Evolutionary conservation across 176 grass and related monocot species (phyloP).

Genomic region (Oryza brachyantha): DNA sequence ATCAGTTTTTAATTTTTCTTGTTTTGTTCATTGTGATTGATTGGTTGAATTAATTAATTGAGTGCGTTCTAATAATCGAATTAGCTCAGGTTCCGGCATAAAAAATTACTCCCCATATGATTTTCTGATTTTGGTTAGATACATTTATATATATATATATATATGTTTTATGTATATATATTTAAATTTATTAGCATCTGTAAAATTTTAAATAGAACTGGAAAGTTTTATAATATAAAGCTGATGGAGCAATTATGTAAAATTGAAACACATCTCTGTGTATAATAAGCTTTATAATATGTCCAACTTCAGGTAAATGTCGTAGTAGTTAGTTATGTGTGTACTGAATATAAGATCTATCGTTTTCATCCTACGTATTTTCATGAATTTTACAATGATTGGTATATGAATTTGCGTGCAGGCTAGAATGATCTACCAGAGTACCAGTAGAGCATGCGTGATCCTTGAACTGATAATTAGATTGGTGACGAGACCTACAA

Average conservation of each 20-base stretch:
- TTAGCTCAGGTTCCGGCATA: not conserved
- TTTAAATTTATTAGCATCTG: too few species aligned
- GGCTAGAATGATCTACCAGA: not conserved
- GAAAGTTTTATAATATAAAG: too few species aligned
- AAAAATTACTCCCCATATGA: too few species aligned
- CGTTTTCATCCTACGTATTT: not conserved
- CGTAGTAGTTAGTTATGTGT: not conserved
- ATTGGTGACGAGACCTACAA: not conserved
- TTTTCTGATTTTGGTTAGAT: too few species aligned
- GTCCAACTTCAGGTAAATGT: not conserved
- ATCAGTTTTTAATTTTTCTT: conserved; percentile 21
- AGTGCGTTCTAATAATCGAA: not conserved
- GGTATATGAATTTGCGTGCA: conserved; percentile 15
- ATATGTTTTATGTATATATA: too few species aligned
- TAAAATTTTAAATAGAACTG: too few species aligned
- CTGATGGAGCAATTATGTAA: too few species aligned
- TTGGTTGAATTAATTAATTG: conserved; percentile 20
- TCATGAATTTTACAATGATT: not conserved
- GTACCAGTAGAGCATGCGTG: not conserved
- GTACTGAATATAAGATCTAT: not conserved
- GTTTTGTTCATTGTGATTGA: conserved; percentile 22
- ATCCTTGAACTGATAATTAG: not conserved
- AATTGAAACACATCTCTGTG: not conserved
- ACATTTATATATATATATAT: too few species aligned
- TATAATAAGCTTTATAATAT: too few species aligned